Percentiles rank a stretch among this genome's conserved stretches.
Evolutionary conservation across 345 rosid species (phyloP).

Genomic region (Melastoma malabathricum): DNA sequence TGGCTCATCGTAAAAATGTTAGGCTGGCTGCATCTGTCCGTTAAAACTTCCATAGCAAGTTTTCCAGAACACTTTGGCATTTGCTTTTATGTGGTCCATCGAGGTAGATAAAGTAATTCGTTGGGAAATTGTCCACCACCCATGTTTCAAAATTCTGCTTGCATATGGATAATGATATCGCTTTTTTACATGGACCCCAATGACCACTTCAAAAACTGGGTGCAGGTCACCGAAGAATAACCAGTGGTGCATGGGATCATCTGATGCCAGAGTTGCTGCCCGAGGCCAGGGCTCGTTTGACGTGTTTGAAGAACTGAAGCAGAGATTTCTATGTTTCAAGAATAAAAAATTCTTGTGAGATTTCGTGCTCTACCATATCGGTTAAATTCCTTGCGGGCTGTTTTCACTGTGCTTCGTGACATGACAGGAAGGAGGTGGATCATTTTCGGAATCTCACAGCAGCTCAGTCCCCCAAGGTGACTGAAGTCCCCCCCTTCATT

Average conservation of each 20-base stretch:
- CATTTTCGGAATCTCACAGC: constrained; percentile 54
- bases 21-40: too few relatives aligned
- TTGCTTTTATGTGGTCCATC: too few relatives aligned
- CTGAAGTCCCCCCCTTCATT: constrained; percentile 34
- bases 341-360: constrained; percentile 55
- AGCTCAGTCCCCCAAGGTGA: constrained; percentile 78
- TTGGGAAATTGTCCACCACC: too few relatives aligned
- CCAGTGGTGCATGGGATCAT: not conserved
- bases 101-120: too few relatives aligned
- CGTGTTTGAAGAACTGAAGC: constrained; percentile 47
- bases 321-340: constrained; percentile 53
- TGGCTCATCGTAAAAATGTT: too few relatives aligned
- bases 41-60: too few relatives aligned
- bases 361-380: not conserved
- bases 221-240: not conserved
- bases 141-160: too few relatives aligned
- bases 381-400: constrained; percentile 2
- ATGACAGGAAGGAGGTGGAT: constrained; percentile 53
- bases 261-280: constrained; percentile 7
- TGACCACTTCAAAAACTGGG: not conserved
- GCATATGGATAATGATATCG: too few relatives aligned
- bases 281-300: constrained; percentile 9
- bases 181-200: not conserved
- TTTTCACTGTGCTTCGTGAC: constrained; percentile 21
- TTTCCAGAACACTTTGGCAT: too few relatives aligned